phyloP scores from a whole-genome alignment of 352 stramenopile genomes.

The Pythium guiyangense region DNA sequence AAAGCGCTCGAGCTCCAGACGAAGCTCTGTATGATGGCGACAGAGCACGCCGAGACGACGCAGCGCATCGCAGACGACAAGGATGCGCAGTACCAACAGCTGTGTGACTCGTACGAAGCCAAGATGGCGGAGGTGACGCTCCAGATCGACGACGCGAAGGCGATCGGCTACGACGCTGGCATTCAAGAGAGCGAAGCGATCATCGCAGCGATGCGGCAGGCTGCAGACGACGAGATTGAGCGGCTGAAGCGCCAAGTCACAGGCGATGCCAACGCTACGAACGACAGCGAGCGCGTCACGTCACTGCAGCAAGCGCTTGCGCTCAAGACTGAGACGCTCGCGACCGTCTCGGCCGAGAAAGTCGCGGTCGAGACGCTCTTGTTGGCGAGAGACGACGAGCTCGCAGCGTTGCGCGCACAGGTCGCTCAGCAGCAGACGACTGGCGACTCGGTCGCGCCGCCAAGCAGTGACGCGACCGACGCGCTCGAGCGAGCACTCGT shows the following conservation, averaged over 20 bases:
- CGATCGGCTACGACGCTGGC: slow-evolving; percentile 64
- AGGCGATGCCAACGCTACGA: too few species aligned
- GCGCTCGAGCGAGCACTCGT: too few species aligned
- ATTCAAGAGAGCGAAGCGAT: slow-evolving; percentile 74
- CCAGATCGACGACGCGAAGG: slow-evolving; percentile 71
- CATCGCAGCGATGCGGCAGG: slow-evolving; percentile 48
- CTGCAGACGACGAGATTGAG: slow-evolving; percentile 33
- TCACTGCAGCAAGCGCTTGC: too few species aligned
- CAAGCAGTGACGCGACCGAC: too few species aligned
- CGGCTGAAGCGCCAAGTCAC: slow-evolving; percentile 15
- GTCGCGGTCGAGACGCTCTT: too few species aligned
- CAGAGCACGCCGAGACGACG: slow-evolving; percentile 44
- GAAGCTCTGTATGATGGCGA: slow-evolving; percentile 35
- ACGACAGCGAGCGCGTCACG: too few species aligned
- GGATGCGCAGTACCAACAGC: slow-evolving; percentile 51
- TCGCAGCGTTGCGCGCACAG: too few species aligned
- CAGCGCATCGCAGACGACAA: slow-evolving; percentile 37
- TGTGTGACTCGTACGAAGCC: slow-evolving; percentile 68
- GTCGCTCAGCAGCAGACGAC: too few species aligned
- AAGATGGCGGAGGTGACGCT: slow-evolving; percentile 69
- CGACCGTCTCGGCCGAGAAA: too few species aligned
- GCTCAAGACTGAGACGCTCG: too few species aligned
- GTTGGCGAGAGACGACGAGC: too few species aligned
- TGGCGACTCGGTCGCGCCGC: too few species aligned
- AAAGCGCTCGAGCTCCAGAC: slow-evolving; percentile 64